Conservation (phyloP, 2,329 filamentous ascomycete species). For the Fusarium pseudocircinatum region DNA sequence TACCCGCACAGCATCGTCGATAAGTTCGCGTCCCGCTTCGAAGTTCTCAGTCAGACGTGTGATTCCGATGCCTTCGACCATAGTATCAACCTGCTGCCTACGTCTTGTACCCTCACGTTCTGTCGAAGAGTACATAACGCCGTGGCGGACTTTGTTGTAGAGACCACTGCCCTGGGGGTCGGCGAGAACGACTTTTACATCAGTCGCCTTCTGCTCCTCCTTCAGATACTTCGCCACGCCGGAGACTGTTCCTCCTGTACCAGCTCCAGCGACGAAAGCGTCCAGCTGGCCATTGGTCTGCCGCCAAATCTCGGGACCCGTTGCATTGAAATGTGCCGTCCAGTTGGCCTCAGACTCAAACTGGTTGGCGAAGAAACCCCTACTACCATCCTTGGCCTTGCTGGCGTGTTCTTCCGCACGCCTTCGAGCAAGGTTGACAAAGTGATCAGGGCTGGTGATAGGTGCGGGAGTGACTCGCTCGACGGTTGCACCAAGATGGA, state of each 20-base stretch:
- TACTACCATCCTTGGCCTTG: conserved; percentile 65
- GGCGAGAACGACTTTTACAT: conserved; percentile 80
- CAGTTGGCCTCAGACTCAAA: conserved; percentile 94
- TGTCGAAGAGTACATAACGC: conserved; percentile 92
- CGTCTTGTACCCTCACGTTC: conserved; percentile 92
- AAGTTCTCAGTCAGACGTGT: conserved; percentile 96
- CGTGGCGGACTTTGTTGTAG: conserved; percentile 90
- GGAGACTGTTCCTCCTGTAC: conserved; percentile 92
- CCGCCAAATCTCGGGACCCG: conserved; percentile 86
- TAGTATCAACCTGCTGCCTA: conserved; percentile 90
- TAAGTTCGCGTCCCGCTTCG: conserved; percentile 82
- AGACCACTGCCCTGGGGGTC: conserved; percentile 95
- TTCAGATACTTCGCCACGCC: conserved; percentile 88
- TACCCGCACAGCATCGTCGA: conserved; percentile 91
- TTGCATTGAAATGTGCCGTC: conserved; percentile 81
- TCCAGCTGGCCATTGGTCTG: conserved; percentile 81
- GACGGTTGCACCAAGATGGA: conserved; percentile 90
- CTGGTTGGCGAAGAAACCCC: conserved; percentile 94
- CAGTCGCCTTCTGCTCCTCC: conserved; percentile 66
- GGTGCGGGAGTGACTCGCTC: conserved; percentile 90
- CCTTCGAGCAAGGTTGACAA: conserved; percentile 87
- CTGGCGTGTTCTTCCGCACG: conserved; percentile 79
- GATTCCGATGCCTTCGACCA: conserved; percentile 95
- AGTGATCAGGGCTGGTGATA: conserved; percentile 93
- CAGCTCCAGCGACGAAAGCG: conserved; percentile 92